phyloP scores from a whole-genome alignment of 2,329 filamentous ascomycete genomes.

The Cladophialophora carrionii region DNA sequence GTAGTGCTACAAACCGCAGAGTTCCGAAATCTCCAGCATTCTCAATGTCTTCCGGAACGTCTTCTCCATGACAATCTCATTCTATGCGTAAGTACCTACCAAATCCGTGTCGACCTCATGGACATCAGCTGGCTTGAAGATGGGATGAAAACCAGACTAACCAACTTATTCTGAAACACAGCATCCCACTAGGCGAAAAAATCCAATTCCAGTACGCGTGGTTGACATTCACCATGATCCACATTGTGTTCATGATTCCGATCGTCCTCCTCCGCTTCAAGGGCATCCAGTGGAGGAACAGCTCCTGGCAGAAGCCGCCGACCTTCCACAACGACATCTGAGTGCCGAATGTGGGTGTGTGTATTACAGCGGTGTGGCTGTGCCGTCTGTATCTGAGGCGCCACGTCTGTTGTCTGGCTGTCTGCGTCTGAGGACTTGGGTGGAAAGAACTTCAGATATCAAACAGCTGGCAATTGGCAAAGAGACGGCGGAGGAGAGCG shows the following conservation, averaged over 20 bases:
- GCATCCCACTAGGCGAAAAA: conserved; percentile 39
- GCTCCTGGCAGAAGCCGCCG: conserved; percentile 27
- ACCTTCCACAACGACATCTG: conserved; percentile 26
- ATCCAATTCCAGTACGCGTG: conserved; percentile 42
- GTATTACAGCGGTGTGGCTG: no score
- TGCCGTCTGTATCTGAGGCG: not conserved
- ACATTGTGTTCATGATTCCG: conserved; percentile 38
- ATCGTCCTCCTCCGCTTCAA: conserved; percentile 37
- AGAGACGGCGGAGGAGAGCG: no score
- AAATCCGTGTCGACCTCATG: no score
- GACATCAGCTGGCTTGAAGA: not conserved
- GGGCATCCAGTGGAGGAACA: conserved; percentile 36
- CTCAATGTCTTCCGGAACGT: conserved; percentile 44
- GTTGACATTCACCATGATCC: conserved; percentile 41
- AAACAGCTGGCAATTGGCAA: not conserved
- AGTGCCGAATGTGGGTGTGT: not conserved
- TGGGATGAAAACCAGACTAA: not conserved
- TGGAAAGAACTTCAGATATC: not conserved
- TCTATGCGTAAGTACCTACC: conserved; percentile 38
- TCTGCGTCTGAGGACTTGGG: no score
- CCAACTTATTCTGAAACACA: conserved; percentile 11
- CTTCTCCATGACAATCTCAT: conserved; percentile 43
- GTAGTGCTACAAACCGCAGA: conserved; percentile 45
- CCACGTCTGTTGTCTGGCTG: not conserved
- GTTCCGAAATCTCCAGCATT: conserved; percentile 43